Conservation (phyloP, 495 filamentous ascomycete species). For the Penicillium lividum region DNA sequence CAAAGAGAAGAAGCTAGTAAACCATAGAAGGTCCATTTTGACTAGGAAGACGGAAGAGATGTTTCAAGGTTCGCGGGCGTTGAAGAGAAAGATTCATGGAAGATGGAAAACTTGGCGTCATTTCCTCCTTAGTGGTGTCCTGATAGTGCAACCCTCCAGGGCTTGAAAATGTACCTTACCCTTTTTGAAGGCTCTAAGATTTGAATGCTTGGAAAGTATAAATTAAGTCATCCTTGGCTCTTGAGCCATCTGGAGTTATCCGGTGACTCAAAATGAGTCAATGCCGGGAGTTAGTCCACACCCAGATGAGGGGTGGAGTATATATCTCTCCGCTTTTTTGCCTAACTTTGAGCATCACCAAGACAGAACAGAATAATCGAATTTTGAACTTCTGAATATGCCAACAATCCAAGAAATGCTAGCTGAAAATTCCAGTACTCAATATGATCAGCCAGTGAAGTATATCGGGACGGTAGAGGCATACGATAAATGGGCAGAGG, state of each 20-base stretch:
- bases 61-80: too few relatives aligned
- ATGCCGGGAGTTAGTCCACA: neutral
- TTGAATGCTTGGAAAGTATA: neutral
- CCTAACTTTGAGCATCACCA: too few relatives aligned
- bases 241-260: neutral
- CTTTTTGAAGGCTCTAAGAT: neutral
- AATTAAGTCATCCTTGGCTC: neutral
- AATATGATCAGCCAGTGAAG: constrained; percentile 16
- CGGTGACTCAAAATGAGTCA: neutral
- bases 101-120: too few relatives aligned
- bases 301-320: neutral
- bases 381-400: too few relatives aligned
- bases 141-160: too few relatives aligned
- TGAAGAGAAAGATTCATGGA: too few relatives aligned
- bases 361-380: too few relatives aligned
- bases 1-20: too few relatives aligned
- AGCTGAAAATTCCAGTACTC: constrained; percentile 3
- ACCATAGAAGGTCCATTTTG: too few relatives aligned
- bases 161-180: too few relatives aligned
- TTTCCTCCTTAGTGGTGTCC: too few relatives aligned
- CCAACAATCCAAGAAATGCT: constrained; percentile 33
- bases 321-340: neutral
- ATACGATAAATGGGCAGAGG: constrained; percentile 47
- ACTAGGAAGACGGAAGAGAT: too few relatives aligned
- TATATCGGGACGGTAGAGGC: constrained; percentile 45